Evolutionary conservation across 1,139 yeast genomes (phyloP).

Genomic region (Geotrichum restrictum): DNA sequence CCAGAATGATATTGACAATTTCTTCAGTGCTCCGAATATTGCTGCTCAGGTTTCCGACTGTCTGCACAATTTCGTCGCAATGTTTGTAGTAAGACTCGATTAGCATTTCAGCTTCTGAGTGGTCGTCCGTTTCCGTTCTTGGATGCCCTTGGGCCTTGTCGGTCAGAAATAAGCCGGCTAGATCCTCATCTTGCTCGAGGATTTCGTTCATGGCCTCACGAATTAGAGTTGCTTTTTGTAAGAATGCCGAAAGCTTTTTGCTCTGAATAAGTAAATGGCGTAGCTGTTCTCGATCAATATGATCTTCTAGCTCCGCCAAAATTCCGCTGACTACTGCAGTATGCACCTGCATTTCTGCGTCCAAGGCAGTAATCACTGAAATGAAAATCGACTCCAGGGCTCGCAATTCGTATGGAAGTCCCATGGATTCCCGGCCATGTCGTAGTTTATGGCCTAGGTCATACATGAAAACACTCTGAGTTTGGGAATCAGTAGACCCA

Average conservation of each 20-base stretch:
- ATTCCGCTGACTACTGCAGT: constrained; percentile 70
- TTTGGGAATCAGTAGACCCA: constrained; percentile 53
- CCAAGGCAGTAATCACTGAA: constrained; percentile 76
- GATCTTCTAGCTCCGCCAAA: constrained; percentile 75
- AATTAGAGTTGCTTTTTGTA: constrained; percentile 78
- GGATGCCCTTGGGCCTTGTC: constrained; percentile 41
- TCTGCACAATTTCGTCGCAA: constrained; percentile 94
- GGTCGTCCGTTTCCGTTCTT: constrained; percentile 45
- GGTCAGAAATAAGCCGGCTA: constrained; percentile 78
- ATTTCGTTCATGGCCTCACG: constrained; percentile 83
- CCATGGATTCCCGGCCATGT: constrained; percentile 29
- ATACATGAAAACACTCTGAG: constrained; percentile 76
- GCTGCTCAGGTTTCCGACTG: constrained; percentile 74
- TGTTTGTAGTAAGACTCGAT: constrained; percentile 91
- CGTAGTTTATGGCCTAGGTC: constrained; percentile 80
- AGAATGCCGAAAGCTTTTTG: constrained; percentile 73
- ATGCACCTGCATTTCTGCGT: constrained; percentile 78
- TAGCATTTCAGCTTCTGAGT: constrained; percentile 72
- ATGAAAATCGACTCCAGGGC: constrained; percentile 87
- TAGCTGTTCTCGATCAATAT: constrained; percentile 77
- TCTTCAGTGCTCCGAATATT: constrained; percentile 95
- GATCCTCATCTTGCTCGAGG: constrained; percentile 85
- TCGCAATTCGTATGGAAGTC: constrained; percentile 67
- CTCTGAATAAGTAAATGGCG: constrained; percentile 76
- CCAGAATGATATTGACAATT: constrained; percentile 88